Evolutionary conservation across 1,284 basidiomycete species (phyloP).

Genomic region (Phlebopus sp.): DNA sequence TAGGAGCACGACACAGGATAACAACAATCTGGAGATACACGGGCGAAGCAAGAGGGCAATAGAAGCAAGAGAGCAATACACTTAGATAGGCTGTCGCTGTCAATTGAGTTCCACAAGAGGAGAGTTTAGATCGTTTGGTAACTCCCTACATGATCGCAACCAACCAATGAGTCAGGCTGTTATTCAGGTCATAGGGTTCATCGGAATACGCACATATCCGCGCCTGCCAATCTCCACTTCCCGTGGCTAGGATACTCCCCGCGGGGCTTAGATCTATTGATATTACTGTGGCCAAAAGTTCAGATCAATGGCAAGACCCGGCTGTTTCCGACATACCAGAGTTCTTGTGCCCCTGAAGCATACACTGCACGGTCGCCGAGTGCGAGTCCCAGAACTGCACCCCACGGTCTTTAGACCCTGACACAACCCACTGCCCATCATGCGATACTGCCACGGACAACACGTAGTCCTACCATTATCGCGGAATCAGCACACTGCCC

Average conservation of each 20-base stretch:
- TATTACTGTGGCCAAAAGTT: slow-evolving; percentile 54
- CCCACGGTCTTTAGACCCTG: slow-evolving; percentile 87
- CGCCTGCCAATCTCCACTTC: slow-evolving; percentile 84
- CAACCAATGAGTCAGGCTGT: slow-evolving; percentile 6
- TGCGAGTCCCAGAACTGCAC: slow-evolving; percentile 88
- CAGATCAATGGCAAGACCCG: slow-evolving; percentile 8
- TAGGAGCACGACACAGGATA: slow-evolving; percentile 12
- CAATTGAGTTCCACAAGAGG: slow-evolving; percentile 2
- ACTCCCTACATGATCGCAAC: slow-evolving; percentile 20
- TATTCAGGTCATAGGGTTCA: not conserved
- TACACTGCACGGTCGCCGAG: slow-evolving; percentile 73
- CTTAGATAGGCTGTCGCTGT: slow-evolving; percentile 16
- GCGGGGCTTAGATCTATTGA: slow-evolving; percentile 79
- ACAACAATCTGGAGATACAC: slow-evolving; percentile 17
- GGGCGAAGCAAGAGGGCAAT: slow-evolving; percentile 27
- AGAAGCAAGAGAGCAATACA: slow-evolving; percentile 32
- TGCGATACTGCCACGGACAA: slow-evolving; percentile 78
- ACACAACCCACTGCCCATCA: slow-evolving; percentile 86
- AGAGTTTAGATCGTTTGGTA: slow-evolving; percentile 28
- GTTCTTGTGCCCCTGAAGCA: slow-evolving; percentile 90
- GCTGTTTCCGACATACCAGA: slow-evolving; percentile 44
- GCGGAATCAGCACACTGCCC: slow-evolving; percentile 4
- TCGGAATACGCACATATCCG: slow-evolving; percentile 61
- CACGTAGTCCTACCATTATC: slow-evolving; percentile 62
- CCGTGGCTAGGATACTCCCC: slow-evolving; percentile 78